phyloP scores from a whole-genome alignment of 768 basidiomycete genomes.

The Lepiota venenata region DNA sequence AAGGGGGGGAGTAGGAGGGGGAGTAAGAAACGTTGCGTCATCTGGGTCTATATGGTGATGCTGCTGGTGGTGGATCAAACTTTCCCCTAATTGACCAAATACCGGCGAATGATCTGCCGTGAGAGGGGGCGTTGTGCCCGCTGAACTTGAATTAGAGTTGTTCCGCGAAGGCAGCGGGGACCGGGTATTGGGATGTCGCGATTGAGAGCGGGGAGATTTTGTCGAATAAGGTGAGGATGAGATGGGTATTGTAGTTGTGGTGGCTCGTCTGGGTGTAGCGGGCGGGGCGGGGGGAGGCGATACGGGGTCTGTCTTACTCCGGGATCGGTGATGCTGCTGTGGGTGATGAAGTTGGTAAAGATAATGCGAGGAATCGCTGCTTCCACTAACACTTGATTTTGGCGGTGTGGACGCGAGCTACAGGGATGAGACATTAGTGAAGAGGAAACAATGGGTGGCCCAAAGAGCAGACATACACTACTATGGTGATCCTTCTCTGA shows the following conservation, averaged over 20 bases:
- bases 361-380: constrained; percentile 9
- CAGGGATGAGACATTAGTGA: too few relatives aligned
- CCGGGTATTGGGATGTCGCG: neutral
- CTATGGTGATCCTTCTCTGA: constrained; percentile 1
- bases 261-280: neutral
- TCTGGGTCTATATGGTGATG: constrained; percentile 5
- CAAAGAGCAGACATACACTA: neutral
- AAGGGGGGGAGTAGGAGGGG: constrained; percentile 14
- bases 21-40: constrained; percentile 13
- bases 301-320: constrained; percentile 8
- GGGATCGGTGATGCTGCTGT: neutral
- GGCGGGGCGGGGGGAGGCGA: neutral
- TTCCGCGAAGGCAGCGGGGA: neutral
- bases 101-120: constrained; percentile 13
- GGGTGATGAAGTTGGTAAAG: constrained; percentile 3
- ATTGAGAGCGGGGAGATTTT: neutral
- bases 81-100: constrained; percentile 4
- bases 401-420: constrained; percentile 1
- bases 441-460: neutral
- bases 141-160: neutral
- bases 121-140: constrained; percentile 14
- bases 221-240: neutral
- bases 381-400: constrained; percentile 9
- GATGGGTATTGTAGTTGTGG: neutral
- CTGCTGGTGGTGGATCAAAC: constrained; percentile 2